Conservation (phyloP, 83 land plant genomes). For the Picea abies region DNA sequence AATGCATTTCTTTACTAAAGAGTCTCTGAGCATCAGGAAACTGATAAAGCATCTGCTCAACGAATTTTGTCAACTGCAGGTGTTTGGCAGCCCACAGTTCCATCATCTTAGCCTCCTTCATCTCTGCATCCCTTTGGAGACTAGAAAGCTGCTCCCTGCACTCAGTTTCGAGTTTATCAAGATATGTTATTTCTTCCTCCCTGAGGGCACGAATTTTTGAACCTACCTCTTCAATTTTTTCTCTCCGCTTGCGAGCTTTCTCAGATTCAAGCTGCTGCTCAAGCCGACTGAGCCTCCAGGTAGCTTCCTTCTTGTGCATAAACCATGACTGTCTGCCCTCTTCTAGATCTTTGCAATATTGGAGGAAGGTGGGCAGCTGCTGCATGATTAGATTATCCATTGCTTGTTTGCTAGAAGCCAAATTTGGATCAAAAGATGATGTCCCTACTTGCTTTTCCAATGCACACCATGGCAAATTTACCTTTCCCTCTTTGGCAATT, state of each 20-base stretch:
- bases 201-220: conserved; percentile 18
- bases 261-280: conserved; percentile 42
- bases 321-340: conserved; percentile 23
- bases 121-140: conserved; percentile 29
- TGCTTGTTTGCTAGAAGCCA: conserved; percentile 8
- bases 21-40: conserved; percentile 17
- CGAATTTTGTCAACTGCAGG: conserved; percentile 16
- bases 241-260: conserved; percentile 25
- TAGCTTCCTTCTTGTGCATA: conserved; percentile 29
- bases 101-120: conserved; percentile 31
- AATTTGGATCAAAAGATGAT: conserved; percentile 11
- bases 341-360: conserved; percentile 31
- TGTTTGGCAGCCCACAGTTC: conserved; percentile 30
- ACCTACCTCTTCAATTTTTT: conserved; percentile 28
- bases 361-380: conserved; percentile 9
- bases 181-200: conserved; percentile 26
- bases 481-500: not conserved
- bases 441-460: not conserved
- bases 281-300: conserved; percentile 32
- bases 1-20: not conserved
- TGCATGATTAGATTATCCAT: conserved; percentile 8
- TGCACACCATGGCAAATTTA: conserved; percentile 11
- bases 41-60: conserved; percentile 24
- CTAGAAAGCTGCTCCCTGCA: conserved; percentile 25
- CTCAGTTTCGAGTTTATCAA: conserved; percentile 27